Conservation (phyloP, 495 filamentous ascomycete species). For the Thermothielavioides terrestris region DNA sequence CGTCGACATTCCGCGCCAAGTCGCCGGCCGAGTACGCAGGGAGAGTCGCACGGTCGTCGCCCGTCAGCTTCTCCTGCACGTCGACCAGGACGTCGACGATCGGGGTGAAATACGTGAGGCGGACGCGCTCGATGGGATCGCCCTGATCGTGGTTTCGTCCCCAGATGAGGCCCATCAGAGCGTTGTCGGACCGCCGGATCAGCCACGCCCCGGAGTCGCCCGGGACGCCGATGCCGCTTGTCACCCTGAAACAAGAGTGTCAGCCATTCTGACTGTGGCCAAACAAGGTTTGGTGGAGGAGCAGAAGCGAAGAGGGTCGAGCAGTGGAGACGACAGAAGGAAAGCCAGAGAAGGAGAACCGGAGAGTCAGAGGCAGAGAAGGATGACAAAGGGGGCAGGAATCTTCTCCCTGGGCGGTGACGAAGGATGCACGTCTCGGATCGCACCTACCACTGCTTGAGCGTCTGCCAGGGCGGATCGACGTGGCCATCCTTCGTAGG, state of each 20-base stretch:
- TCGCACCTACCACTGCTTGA: constrained; percentile 6
- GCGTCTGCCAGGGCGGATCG: constrained; percentile 4
- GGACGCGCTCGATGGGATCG: neutral
- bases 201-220: constrained; percentile 16
- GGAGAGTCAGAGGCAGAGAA: too few relatives aligned
- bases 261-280: neutral
- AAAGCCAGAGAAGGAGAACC: too few relatives aligned
- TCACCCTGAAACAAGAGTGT: neutral
- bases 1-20: neutral
- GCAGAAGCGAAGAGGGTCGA: too few relatives aligned
- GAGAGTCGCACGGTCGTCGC: neutral
- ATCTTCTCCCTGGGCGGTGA: too few relatives aligned
- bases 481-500: neutral
- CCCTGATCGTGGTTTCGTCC: constrained; percentile 10
- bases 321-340: too few relatives aligned
- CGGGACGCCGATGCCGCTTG: constrained; percentile 11
- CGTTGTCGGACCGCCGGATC: constrained; percentile 12
- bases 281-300: too few relatives aligned
- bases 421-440: too few relatives aligned
- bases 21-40: neutral
- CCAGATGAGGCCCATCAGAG: constrained; percentile 13
- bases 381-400: too few relatives aligned
- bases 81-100: constrained; percentile 13
- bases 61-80: neutral
- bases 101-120: constrained; percentile 12